Percentiles rank a stretch among this genome's conserved stretches.
Conservation (phyloP, 805 yeast genomes). For the Saturnispora mendoncae region DNA sequence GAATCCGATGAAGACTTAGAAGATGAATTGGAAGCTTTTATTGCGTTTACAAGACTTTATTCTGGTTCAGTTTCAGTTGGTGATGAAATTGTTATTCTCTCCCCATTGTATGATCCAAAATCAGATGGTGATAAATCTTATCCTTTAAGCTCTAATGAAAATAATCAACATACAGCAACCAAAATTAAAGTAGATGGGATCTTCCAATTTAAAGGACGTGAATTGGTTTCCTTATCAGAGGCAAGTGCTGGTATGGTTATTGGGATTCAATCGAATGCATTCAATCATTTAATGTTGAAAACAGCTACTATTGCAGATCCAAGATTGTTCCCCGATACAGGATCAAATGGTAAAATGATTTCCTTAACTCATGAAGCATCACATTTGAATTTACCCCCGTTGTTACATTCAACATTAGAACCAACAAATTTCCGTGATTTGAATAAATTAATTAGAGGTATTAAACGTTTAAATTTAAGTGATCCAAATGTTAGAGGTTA, state of each 20-base stretch:
- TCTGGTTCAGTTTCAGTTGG: constrained; percentile 78
- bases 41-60: constrained; percentile 84
- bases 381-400: constrained; percentile 73
- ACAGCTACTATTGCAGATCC: constrained; percentile 72
- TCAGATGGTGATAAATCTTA: constrained; percentile 30
- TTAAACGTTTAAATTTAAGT: constrained; percentile 70
- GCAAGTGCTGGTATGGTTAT: constrained; percentile 95
- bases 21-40: constrained; percentile 48
- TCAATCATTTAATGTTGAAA: constrained; percentile 73
- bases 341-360: constrained; percentile 28
- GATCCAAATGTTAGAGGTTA: constrained; percentile 92
- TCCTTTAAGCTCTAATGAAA: constrained; percentile 6
- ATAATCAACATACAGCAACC: constrained; percentile 37
- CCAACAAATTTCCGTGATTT: constrained; percentile 81
- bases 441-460: constrained; percentile 66
- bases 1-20: constrained; percentile 31
- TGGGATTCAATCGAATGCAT: constrained; percentile 68
- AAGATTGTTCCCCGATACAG: not conserved
- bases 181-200: constrained; percentile 58
- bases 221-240: constrained; percentile 60
- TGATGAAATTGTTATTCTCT: constrained; percentile 63
- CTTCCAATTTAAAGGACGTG: constrained; percentile 87
- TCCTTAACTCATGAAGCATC: constrained; percentile 77
- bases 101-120: constrained; percentile 77
- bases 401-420: constrained; percentile 91